Percentiles rank a stretch among this genome's conserved stretches.
Conservation (phyloP, 2,329 filamentous ascomycete genomes). For the Fusarium newnesense region DNA sequence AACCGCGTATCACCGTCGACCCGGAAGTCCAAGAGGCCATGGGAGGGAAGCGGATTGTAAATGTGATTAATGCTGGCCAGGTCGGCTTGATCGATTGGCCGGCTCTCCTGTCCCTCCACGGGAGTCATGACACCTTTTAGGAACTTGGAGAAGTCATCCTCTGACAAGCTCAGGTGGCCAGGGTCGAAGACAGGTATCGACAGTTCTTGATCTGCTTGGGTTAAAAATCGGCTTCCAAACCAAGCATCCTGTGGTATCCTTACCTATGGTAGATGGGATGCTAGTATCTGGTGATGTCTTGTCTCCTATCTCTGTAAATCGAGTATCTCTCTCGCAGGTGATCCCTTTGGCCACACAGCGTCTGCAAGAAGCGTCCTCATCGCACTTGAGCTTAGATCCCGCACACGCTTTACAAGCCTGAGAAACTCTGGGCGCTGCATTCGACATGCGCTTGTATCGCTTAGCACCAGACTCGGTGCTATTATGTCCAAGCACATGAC, state of each 20-base stretch:
- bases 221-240: background rate
- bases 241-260: fast-evolving
- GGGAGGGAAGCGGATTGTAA: background rate
- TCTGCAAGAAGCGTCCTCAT: background rate
- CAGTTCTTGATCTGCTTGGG: background rate
- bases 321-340: background rate
- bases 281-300: background rate
- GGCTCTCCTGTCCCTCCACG: background rate
- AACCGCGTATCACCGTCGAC: background rate
- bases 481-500: background rate
- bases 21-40: background rate
- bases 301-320: background rate
- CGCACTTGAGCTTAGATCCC: background rate
- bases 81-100: background rate
- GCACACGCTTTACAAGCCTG: slow-evolving; percentile 1
- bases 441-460: background rate
- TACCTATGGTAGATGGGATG: background rate
- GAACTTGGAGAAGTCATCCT: background rate
- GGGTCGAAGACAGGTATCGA: background rate
- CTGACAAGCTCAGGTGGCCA: background rate
- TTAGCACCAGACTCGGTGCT: background rate
- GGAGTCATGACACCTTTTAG: background rate
- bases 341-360: background rate
- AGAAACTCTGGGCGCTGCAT: background rate
- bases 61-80: background rate